Conservation (phyloP, 1,139 yeast genomes). For the Yamadazyma oceani region DNA sequence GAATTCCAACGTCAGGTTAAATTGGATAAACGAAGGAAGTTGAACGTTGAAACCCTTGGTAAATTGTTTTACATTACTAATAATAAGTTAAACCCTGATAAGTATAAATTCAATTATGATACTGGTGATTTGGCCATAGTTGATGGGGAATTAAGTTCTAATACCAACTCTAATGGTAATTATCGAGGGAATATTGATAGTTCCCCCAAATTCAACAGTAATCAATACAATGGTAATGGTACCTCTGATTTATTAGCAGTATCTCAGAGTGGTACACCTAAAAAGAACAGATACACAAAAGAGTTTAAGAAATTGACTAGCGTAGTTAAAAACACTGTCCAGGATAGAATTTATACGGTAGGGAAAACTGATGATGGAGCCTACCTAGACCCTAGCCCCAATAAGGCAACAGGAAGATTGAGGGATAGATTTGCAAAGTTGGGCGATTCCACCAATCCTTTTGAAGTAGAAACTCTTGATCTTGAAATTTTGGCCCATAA, state of each 20-base stretch:
- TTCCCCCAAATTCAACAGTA: not conserved
- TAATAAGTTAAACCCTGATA: constrained; percentile 36
- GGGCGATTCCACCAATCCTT: constrained; percentile 36
- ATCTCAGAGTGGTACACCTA: constrained; percentile 15
- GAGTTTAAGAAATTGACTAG: constrained; percentile 64
- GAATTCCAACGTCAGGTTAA: constrained; percentile 62
- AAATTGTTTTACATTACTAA: constrained; percentile 61
- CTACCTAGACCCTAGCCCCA: constrained; percentile 17
- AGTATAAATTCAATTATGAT: constrained; percentile 14
- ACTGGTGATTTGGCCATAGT: constrained; percentile 4
- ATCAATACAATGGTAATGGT: not conserved
- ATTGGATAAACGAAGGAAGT: constrained; percentile 53
- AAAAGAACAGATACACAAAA: constrained; percentile 37
- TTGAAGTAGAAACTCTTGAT: constrained; percentile 46
- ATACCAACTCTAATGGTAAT: not conserved
- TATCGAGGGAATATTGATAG: not conserved
- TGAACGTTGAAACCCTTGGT: constrained; percentile 65
- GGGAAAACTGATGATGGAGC: constrained; percentile 29
- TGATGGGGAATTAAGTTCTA: not conserved
- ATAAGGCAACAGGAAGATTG: constrained; percentile 25
- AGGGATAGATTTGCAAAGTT: constrained; percentile 38
- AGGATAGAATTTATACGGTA: constrained; percentile 49
- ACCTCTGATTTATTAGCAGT: not conserved
- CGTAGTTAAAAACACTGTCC: constrained; percentile 72
- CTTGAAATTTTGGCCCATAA: constrained; percentile 35